phyloP scores from a whole-genome alignment of 2,329 filamentous ascomycete genomes.

The Rutstroemia sp. region DNA sequence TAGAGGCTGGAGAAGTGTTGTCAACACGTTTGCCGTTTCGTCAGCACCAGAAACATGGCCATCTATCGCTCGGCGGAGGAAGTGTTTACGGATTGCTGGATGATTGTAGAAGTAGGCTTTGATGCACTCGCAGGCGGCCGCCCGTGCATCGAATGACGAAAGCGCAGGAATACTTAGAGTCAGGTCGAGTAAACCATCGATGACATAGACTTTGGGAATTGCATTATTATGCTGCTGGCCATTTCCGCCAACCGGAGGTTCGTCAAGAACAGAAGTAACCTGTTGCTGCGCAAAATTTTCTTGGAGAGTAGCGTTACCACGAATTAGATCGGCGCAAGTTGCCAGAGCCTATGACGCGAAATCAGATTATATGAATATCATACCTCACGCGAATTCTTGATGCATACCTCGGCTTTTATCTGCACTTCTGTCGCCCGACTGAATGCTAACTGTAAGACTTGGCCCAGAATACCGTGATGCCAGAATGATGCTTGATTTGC shows the following conservation, averaged over 20 bases:
- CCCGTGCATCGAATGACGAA: constrained; percentile 69
- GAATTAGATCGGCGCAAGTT: constrained; percentile 83
- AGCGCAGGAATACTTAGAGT: constrained; percentile 61
- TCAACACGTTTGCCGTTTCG: constrained; percentile 82
- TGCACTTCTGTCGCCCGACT: constrained; percentile 61
- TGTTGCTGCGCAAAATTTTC: constrained; percentile 84
- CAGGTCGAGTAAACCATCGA: constrained; percentile 84
- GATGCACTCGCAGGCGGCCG: constrained; percentile 82
- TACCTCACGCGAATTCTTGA: background rate
- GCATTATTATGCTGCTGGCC: constrained; percentile 41
- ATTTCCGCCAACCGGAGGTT: constrained; percentile 29
- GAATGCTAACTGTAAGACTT: constrained; percentile 78
- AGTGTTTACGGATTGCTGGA: constrained; percentile 73
- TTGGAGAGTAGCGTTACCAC: constrained; percentile 71
- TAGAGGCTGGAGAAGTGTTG: constrained; percentile 65
- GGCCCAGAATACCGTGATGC: constrained; percentile 71
- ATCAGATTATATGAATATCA: constrained; percentile 11
- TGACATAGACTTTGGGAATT: constrained; percentile 70
- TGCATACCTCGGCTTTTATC: constrained; percentile 69
- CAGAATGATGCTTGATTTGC: constrained; percentile 84
- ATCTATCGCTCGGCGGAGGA: constrained; percentile 80
- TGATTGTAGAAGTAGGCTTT: constrained; percentile 89
- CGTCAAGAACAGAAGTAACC: constrained; percentile 54
- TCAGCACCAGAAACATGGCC: constrained; percentile 72
- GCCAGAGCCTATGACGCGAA: constrained; percentile 55